Conservation (phyloP, 129 eudicot genomes). For the Erigeron canadensis region DNA sequence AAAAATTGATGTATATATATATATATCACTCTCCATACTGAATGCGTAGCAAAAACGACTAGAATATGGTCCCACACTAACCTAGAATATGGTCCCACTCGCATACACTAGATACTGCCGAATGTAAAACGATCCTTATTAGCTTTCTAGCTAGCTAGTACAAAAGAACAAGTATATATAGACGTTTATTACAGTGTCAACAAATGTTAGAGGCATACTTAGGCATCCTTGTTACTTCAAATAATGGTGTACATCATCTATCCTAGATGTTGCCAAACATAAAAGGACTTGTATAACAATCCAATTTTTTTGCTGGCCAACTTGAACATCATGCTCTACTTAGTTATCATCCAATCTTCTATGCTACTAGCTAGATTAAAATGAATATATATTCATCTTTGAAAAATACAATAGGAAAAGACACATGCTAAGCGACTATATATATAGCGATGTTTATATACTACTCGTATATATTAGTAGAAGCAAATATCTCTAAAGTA, state of each 20-base stretch:
- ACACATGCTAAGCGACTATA: not conserved
- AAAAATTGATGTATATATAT: no score
- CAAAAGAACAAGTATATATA: no score
- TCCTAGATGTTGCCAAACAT: not conserved
- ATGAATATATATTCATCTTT: not conserved
- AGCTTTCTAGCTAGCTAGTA: no score
- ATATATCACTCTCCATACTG: no score
- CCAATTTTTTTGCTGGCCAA: not conserved
- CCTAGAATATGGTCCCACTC: no score
- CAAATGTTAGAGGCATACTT: not conserved
- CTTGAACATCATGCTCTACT: not conserved
- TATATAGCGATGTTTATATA: not conserved
- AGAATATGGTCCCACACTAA: no score
- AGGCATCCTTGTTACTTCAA: not conserved
- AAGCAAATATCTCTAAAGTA: not conserved
- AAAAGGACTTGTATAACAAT: not conserved
- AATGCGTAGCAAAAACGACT: no score
- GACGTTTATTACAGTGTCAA: no score
- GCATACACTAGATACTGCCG: no score
- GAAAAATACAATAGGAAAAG: not conserved
- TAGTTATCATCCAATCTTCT: not conserved
- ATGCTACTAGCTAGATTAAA: not conserved
- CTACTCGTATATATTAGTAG: conserved; percentile 1
- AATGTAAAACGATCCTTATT: no score
- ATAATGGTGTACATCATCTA: not conserved